A percentile compares a stretch with the other conserved stretches of the same genome.
These are phyloP conservation scores for Escallonia herrerae DNA, from an alignment of 129 eudicot genomes.

Conservation along the genomic window DNA sequence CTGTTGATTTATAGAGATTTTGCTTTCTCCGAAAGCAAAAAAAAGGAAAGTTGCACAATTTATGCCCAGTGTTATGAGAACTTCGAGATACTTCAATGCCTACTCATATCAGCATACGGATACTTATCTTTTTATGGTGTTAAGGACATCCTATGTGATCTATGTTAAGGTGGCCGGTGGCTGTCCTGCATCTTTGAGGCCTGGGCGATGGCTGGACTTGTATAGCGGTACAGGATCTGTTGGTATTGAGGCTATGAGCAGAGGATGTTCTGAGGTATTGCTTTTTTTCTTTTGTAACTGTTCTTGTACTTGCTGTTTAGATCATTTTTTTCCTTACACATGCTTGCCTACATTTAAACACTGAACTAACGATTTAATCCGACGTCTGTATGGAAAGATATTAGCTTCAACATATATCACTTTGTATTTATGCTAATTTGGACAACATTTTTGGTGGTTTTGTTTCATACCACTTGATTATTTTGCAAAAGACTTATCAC, in stretches of 20 bases:
- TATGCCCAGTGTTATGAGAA: background rate
- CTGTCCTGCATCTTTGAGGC: conserved; percentile 77
- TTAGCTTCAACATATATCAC: background rate
- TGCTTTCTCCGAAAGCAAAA: too few species aligned
- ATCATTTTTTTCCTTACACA: conserved; percentile 1
- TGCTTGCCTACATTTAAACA: too few species aligned
- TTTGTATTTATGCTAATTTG: background rate
- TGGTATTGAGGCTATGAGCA: conserved; percentile 89
- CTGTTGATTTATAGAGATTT: too few species aligned
- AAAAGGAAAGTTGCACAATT: too few species aligned
- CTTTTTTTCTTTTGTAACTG: background rate
- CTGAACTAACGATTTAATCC: too few species aligned
- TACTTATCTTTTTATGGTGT: background rate
- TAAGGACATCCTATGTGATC: conserved; percentile 2
- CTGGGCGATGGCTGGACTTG: conserved; percentile 91
- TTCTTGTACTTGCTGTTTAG: too few species aligned
- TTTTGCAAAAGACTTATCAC: background rate
- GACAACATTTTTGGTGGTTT: background rate
- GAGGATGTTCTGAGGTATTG: conserved; percentile 80
- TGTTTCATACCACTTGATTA: background rate
- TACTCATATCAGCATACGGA: background rate
- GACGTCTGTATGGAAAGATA: background rate
- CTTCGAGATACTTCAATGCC: background rate
- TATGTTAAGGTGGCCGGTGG: conserved; percentile 78
- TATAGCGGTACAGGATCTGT: conserved; percentile 91